Percentiles rank a stretch among this genome's conserved stretches.
phyloP scores from a whole-genome alignment of 192 early-diverging fungal species.

The Gonapodya sp. region DNA sequence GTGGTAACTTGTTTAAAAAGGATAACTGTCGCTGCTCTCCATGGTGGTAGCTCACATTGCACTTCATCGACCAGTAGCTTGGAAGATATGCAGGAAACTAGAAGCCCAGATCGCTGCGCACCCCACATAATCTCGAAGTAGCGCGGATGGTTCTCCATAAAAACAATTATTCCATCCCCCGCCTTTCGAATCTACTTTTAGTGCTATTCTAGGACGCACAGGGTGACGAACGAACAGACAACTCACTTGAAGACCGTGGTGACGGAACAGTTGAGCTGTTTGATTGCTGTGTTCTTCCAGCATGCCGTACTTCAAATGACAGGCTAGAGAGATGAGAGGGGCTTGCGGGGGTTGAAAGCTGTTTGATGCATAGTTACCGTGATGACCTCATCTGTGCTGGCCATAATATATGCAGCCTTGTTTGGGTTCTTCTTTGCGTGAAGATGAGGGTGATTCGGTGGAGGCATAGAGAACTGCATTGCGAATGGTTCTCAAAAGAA shows the following conservation, averaged over 20 bases:
- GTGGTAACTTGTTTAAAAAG: not conserved
- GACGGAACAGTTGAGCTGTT: not conserved
- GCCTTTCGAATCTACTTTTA: not conserved
- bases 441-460: not conserved
- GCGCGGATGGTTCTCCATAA: not conserved
- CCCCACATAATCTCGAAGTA: not conserved
- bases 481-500: too few relatives aligned
- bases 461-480: not conserved
- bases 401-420: not conserved
- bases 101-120: not conserved
- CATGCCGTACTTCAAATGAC: not conserved
- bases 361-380: too few relatives aligned
- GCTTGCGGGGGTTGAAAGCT: too few relatives aligned
- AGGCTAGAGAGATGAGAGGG: not conserved
- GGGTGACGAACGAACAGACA: not conserved
- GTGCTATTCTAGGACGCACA: not conserved
- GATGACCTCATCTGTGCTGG: not conserved
- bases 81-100: not conserved
- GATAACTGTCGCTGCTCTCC: not conserved
- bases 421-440: not conserved
- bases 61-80: not conserved
- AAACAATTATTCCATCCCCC: not conserved
- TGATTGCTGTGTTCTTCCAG: not conserved
- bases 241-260: not conserved
- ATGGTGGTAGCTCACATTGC: not conserved